A percentile compares a stretch with the other conserved stretches of the same genome.
phyloP scores from a whole-genome alignment of 2,329 filamentous ascomycete species.

The Magnaporthiopsis poae region DNA sequence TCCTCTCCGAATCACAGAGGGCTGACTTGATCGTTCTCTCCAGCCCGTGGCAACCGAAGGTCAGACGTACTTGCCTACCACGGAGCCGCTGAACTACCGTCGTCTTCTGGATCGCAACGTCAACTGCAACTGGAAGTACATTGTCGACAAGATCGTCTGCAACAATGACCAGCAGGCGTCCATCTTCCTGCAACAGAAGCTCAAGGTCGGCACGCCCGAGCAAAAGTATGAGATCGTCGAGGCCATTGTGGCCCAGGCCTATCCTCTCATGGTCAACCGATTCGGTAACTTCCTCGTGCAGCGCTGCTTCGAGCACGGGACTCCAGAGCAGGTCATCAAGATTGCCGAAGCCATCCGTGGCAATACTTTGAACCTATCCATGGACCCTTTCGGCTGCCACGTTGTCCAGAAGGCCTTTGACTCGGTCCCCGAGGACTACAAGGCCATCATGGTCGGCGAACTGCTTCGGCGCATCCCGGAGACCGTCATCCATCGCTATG shows the following conservation, averaged over 20 bases:
- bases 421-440: constrained; percentile 93
- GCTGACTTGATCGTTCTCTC: neutral
- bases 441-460: constrained; percentile 97
- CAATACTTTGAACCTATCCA: constrained; percentile 85
- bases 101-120: constrained; percentile 89
- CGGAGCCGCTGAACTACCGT: constrained; percentile 91
- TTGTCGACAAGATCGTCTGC: constrained; percentile 98
- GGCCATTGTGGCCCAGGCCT: constrained; percentile 87
- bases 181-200: constrained; percentile 96
- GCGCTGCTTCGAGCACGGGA: constrained; percentile 96
- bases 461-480: constrained; percentile 89
- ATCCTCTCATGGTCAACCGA: constrained; percentile 92
- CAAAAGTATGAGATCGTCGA: constrained; percentile 98
- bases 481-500: constrained; percentile 96
- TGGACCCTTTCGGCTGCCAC: constrained; percentile 97
- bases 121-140: constrained; percentile 98
- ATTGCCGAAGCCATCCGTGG: constrained; percentile 92
- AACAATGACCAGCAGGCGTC: constrained; percentile 99
- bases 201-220: constrained; percentile 88
- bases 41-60: constrained; percentile 44
- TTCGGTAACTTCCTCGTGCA: constrained; percentile 98
- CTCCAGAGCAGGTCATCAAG: constrained; percentile 82
- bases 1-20: neutral
- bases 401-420: constrained; percentile 98
- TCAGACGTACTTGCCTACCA: constrained; percentile 73